A percentile compares a stretch with the other conserved stretches of the same genome.
These are phyloP conservation scores for Rhodotorula paludigena DNA, from an alignment of 768 basidiomycete genomes.

Conservation along the genomic window DNA sequence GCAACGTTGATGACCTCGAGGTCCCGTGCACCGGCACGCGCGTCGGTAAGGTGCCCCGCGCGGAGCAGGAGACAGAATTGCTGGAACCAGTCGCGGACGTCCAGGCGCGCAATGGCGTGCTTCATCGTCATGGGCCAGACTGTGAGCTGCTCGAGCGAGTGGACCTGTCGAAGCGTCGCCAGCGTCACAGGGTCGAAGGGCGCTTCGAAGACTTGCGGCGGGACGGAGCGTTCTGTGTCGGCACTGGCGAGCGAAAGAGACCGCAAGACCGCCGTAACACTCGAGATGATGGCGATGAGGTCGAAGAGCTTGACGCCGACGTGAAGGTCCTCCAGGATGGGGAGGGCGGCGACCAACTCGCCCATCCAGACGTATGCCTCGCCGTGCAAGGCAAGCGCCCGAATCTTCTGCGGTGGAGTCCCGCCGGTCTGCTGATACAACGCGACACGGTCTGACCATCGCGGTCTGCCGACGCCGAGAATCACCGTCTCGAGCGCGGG, in stretches of 20 bases:
- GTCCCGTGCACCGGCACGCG: not conserved
- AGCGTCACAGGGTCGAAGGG: too few species aligned
- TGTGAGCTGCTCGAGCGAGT: too few species aligned
- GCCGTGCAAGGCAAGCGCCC: not conserved
- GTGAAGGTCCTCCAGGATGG: not conserved
- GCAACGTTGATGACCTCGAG: too few species aligned
- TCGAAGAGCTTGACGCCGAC: not conserved
- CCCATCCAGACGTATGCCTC: not conserved
- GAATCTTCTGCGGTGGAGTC: not conserved
- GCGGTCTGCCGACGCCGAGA: not conserved
- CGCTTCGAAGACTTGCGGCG: too few species aligned
- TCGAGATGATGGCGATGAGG: not conserved
- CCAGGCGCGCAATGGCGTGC: too few species aligned
- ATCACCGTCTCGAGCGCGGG: not conserved
- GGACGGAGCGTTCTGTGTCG: too few species aligned
- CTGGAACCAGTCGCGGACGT: too few species aligned
- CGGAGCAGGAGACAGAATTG: not conserved
- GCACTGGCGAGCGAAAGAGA: too few species aligned
- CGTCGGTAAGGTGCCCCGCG: not conserved
- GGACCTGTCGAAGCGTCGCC: too few species aligned
- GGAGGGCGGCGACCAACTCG: not conserved
- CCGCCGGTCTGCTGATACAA: not conserved
- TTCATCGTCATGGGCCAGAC: too few species aligned
- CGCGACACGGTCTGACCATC: accelerated
- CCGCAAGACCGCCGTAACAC: too few species aligned